A percentile compares a stretch with the other conserved stretches of the same genome.
Conservation (phyloP, 208 protist genomes). For the Acanthamoeba divionensis region DNA sequence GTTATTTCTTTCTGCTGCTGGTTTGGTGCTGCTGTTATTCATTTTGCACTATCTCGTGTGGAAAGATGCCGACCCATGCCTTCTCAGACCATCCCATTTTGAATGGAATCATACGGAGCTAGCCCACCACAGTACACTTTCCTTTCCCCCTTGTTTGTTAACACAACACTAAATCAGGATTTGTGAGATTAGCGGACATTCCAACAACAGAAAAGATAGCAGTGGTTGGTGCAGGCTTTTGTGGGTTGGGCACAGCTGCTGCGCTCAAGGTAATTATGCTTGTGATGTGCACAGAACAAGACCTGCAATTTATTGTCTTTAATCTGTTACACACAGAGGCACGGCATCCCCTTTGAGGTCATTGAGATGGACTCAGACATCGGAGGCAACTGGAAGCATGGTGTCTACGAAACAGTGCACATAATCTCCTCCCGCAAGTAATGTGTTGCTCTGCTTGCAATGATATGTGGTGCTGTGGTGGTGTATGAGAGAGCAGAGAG, state of each 20-base stretch:
- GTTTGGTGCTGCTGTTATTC: not conserved
- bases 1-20: too few species aligned
- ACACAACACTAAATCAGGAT: too few species aligned
- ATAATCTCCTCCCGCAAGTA: constrained; percentile 29
- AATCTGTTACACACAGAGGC: too few species aligned
- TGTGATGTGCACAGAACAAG: too few species aligned
- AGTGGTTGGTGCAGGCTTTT: too few species aligned
- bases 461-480: not conserved
- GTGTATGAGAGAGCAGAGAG: too few species aligned
- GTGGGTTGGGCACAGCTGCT: too few species aligned
- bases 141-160: not conserved
- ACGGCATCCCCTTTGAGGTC: too few species aligned
- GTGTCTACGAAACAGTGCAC: constrained; percentile 56
- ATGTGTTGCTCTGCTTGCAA: not conserved
- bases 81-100: not conserved
- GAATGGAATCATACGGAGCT: not conserved
- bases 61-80: constrained; percentile 23
- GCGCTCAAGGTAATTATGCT: too few species aligned
- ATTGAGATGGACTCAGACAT: constrained; percentile 19
- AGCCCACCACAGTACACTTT: not conserved
- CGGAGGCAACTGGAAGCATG: constrained; percentile 38
- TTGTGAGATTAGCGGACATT: too few species aligned
- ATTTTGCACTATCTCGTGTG: constrained; percentile 7
- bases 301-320: too few species aligned
- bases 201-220: not conserved